Conservation (phyloP, 2,329 filamentous ascomycete genomes). For the Aaosphaeria arxii region DNA sequence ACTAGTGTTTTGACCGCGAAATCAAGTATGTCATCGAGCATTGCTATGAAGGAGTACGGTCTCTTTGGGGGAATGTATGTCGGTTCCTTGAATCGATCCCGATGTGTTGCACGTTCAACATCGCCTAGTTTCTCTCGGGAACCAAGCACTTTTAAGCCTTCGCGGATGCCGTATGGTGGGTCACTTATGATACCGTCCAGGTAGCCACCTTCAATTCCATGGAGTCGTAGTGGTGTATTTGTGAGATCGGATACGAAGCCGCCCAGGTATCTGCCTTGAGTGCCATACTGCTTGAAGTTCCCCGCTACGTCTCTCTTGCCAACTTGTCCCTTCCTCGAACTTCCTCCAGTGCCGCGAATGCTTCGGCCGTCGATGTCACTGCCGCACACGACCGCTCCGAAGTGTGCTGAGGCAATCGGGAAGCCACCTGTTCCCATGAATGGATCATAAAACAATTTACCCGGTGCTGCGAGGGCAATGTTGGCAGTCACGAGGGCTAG, state of each 20-base stretch:
- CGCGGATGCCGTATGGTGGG: constrained; percentile 91
- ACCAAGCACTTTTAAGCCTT: constrained; percentile 86
- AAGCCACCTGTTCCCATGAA: constrained; percentile 97
- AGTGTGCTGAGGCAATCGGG: constrained; percentile 83
- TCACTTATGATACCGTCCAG: constrained; percentile 94
- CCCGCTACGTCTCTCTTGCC: constrained; percentile 53
- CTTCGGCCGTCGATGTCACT: constrained; percentile 92
- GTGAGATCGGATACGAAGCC: constrained; percentile 84
- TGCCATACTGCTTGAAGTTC: constrained; percentile 83
- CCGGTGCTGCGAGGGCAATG: constrained; percentile 76
- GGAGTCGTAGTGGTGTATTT: constrained; percentile 66
- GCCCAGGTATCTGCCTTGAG: constrained; percentile 66
- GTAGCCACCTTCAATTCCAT: constrained; percentile 41
- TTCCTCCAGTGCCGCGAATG: constrained; percentile 66
- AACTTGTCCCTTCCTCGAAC: constrained; percentile 37
- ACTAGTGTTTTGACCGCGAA: constrained; percentile 78
- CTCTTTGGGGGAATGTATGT: constrained; percentile 83
- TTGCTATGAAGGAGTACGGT: constrained; percentile 86
- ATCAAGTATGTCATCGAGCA: constrained; percentile 84
- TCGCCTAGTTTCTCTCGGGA: constrained; percentile 54
- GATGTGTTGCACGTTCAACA: constrained; percentile 20
- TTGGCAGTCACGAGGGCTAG: constrained; percentile 90
- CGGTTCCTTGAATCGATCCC: constrained; percentile 20
- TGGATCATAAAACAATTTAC: constrained; percentile 87
- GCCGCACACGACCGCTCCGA: constrained; percentile 78